Base-by-base conservation (phyloP, 2,329 filamentous ascomycete species). In the Sclerotinia nivalis region DNA sequence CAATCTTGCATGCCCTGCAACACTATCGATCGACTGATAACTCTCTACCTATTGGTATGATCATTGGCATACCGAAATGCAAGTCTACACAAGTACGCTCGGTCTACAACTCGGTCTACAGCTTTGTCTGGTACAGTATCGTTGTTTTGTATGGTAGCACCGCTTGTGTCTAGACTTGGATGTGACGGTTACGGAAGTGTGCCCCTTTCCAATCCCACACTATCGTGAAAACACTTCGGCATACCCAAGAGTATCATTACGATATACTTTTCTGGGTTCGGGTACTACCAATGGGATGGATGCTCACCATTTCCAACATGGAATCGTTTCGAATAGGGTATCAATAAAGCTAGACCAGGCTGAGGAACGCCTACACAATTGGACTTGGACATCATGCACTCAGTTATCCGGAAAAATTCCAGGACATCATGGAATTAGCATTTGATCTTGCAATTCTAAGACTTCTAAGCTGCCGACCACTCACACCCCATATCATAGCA, bases 341-440 rank as follows among this genome's bases (percentile, higher is more conserved):
- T 60, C 49, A n/a, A 47, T 40, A 52, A 47, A 62, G 58, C 49
- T 60, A 54, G 58, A 64, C 37, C 68, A 70, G 65, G 69, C 71
- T 68, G 54, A 64, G 61, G n/a, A 62, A 62, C 56, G 45, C 66
- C 56, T 31, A 47, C 54, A 69, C 62, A 43, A 37, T 55, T 55
- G 66, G 37, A 55, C 66, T 73, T 59, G 65, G 68, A 67, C 66
- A 70, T 74, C 58, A 67, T 72, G 71, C 70, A 70, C 64, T 69
- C 56, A 70, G 66, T 70, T 71, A 64, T 73, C 74, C 74, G 73
- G 73, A 70, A 75, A 74, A 75, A 73, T 62, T 71, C 71, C 72
- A 70, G 61, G 37, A 60, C 61, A 71, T 73, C 69, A 69, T 49
- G 70, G 47, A 52, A 67, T 55, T 40, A 47, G 56, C 59, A 58